phyloP scores from a whole-genome alignment of 2,329 filamentous ascomycete species.

The Cryphonectria japonica region DNA sequence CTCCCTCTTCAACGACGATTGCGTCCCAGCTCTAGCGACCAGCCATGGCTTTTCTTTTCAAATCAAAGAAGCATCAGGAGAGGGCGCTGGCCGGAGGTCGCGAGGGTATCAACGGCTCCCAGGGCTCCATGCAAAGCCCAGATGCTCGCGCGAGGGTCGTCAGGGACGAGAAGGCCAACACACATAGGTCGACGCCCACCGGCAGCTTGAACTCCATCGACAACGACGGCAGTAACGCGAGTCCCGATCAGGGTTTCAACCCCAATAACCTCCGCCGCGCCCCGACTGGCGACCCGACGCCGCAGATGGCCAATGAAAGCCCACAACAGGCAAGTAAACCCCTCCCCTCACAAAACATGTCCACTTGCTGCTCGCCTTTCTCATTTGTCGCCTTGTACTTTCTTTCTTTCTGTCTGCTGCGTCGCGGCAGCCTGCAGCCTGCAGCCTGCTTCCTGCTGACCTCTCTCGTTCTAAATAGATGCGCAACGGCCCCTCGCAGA shows the following conservation, averaged over 20 bases:
- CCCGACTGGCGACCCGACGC: slow-evolving; percentile 48
- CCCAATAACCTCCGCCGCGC: slow-evolving; percentile 36
- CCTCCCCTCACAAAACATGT: neutral
- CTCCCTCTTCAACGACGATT: slow-evolving; percentile 9
- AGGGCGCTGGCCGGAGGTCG: slow-evolving; percentile 57
- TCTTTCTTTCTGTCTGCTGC: neutral
- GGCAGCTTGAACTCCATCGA: slow-evolving; percentile 76
- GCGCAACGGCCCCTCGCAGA: slow-evolving; percentile 54
- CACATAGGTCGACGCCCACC: slow-evolving; percentile 71
- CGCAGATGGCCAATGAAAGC: slow-evolving; percentile 47
- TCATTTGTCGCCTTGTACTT: neutral
- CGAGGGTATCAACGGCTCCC: slow-evolving; percentile 53
- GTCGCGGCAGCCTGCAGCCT: neutral
- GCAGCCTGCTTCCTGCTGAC: slow-evolving; percentile 24
- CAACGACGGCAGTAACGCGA: slow-evolving; percentile 58
- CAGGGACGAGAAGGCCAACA: slow-evolving; percentile 59
- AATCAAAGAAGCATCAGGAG: slow-evolving; percentile 77
- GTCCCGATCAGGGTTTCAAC: slow-evolving; percentile 68
- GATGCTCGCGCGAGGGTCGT: slow-evolving; percentile 52
- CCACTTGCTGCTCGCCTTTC: neutral
- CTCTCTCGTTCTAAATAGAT: slow-evolving; percentile 43
- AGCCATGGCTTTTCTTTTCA: slow-evolving; percentile 81
- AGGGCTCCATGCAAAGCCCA: slow-evolving; percentile 53
- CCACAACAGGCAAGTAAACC: slow-evolving; percentile 44
- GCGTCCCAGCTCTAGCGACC: slow-evolving; percentile 43